phyloP scores from a whole-genome alignment of 768 basidiomycete genomes.

The Xerocomus brunneocitrinus region DNA sequence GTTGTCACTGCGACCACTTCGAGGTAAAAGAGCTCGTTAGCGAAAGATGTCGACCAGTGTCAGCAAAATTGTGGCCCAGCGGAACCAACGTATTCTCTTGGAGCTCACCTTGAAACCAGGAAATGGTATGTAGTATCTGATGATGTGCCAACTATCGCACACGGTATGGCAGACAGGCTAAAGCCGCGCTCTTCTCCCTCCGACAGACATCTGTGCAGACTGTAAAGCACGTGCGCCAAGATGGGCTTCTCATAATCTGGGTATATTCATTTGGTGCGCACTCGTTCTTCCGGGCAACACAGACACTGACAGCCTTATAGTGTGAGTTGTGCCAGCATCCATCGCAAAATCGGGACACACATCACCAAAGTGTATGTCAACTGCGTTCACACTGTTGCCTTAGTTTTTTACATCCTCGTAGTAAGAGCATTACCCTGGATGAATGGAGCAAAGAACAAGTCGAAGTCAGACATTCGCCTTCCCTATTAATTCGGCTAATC shows the following conservation, averaged over 20 bases:
- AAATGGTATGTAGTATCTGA: conserved; percentile 58
- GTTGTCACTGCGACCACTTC: background rate
- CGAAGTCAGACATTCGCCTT: conserved; percentile 49
- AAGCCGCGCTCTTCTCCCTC: conserved; percentile 10
- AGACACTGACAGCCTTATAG: conserved; percentile 36
- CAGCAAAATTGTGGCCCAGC: conserved; percentile 59
- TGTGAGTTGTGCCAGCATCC: conserved; percentile 83
- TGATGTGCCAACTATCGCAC: background rate
- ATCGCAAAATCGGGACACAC: conserved; percentile 93
- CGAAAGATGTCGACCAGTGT: conserved; percentile 29
- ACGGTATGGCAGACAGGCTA: background rate
- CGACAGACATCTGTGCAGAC: conserved; percentile 82
- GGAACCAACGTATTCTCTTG: conserved; percentile 60
- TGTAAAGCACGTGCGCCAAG: conserved; percentile 82
- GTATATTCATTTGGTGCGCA: conserved; percentile 80
- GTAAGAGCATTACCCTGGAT: conserved; percentile 88
- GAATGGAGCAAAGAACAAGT: conserved; percentile 86
- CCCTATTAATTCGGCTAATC: conserved; percentile 8
- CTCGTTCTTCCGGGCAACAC: background rate
- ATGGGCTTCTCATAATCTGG: conserved; percentile 88
- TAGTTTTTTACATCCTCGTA: conserved; percentile 27
- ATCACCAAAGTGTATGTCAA: conserved; percentile 81
- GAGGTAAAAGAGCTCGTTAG: background rate
- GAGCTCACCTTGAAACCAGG: conserved; percentile 72
- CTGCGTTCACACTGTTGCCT: background rate